A percentile compares a stretch with the other conserved stretches of the same genome.
phyloP scores from a whole-genome alignment of 192 early-diverging fungal genomes.

The Rhizophagus sp. region DNA sequence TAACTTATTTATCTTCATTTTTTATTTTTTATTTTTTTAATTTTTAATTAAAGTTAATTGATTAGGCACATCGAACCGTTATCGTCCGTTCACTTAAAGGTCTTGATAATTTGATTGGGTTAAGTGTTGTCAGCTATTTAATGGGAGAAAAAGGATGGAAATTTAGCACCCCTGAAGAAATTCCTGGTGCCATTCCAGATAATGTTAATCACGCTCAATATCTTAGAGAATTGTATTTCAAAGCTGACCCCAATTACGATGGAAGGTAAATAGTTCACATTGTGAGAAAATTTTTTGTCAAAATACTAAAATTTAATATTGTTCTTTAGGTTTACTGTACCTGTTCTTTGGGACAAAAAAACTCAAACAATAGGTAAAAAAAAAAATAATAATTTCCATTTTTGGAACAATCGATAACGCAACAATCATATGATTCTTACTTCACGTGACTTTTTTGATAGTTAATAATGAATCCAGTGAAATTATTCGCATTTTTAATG shows the following conservation, averaged over 20 bases:
- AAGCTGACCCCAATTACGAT: constrained; percentile 76
- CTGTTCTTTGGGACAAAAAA: constrained; percentile 97
- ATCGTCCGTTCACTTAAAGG: constrained; percentile 91
- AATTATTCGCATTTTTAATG: constrained; percentile 95
- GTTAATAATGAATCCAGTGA: constrained; percentile 97
- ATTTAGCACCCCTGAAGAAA: constrained; percentile 69
- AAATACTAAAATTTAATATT: background rate
- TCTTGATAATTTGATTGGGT: constrained; percentile 76
- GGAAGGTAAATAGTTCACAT: constrained; percentile 36
- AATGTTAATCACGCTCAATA: constrained; percentile 71
- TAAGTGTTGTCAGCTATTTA: constrained; percentile 86
- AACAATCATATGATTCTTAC: background rate
- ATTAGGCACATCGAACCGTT: constrained; percentile 85
- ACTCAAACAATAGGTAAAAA: constrained; percentile 72
- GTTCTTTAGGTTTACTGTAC: constrained; percentile 79
- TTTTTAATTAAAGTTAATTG: background rate
- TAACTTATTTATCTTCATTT: background rate
- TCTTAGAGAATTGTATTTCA: constrained; percentile 89
- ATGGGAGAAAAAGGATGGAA: constrained; percentile 83
- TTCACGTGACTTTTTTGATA: constrained; percentile 5
- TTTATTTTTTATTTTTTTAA: background rate
- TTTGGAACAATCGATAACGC: constrained; percentile 8
- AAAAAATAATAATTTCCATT: too few species aligned
- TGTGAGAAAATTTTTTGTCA: background rate
- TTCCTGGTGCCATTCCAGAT: constrained; percentile 77